A percentile compares a stretch with the other conserved stretches of the same genome.
Evolutionary conservation across 192 early-diverging fungal species (phyloP).

Genomic region (Podila epigama): DNA sequence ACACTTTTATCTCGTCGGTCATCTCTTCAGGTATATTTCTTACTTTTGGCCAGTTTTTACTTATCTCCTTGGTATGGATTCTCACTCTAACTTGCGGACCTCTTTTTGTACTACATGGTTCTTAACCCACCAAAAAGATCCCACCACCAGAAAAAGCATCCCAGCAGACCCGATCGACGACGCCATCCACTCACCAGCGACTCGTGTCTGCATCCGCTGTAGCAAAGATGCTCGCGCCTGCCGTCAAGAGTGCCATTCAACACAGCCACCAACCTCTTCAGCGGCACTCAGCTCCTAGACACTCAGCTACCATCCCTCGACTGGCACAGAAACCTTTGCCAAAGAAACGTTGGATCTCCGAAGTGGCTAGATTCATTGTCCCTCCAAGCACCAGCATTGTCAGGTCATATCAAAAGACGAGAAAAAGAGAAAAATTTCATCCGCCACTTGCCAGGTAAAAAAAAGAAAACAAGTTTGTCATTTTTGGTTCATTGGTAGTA

Average conservation of each 20-base stretch:
- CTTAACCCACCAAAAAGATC: no score
- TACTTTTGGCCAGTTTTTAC: no score
- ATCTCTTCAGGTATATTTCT: no score
- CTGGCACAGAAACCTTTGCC: neutral
- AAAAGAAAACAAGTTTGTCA: neutral
- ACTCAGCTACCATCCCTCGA: neutral
- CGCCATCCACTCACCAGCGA: neutral
- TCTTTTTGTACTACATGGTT: no score
- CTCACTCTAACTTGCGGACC: no score
- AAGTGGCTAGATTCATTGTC: conserved; percentile 12
- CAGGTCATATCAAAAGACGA: neutral
- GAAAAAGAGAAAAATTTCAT: conserved; percentile 3
- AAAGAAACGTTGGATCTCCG: conserved; percentile 12
- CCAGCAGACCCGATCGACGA: neutral
- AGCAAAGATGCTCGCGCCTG: neutral
- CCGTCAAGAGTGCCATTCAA: neutral
- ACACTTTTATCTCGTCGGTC: no score
- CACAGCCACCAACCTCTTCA: neutral
- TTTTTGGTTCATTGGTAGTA: no score
- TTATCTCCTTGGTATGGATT: no score
- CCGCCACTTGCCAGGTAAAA: conserved; percentile 32
- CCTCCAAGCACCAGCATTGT: neutral
- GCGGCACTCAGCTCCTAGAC: neutral
- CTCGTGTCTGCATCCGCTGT: neutral
- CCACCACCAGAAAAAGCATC: no score